Evolutionary conservation across 2,329 filamentous ascomycete species (phyloP).

Genomic region (Helotiales sp.): DNA sequence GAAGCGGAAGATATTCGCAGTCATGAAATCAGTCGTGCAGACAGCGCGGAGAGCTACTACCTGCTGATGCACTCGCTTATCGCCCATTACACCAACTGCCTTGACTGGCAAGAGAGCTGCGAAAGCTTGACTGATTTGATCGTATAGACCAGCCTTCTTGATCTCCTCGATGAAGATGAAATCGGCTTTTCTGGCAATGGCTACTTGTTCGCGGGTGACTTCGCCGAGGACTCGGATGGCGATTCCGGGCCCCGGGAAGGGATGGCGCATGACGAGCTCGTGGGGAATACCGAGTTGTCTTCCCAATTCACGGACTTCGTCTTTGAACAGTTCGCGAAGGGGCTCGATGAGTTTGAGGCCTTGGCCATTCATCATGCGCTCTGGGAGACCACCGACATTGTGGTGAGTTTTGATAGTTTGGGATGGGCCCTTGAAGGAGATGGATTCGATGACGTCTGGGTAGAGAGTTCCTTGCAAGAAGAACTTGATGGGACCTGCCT

Average conservation of each 20-base stretch:
- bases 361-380: slow-evolving; percentile 56
- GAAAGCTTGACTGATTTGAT: slow-evolving; percentile 72
- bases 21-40: slow-evolving; percentile 55
- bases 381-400: slow-evolving; percentile 70
- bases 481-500: slow-evolving; percentile 80
- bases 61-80: slow-evolving; percentile 69
- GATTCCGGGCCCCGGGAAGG: slow-evolving; percentile 75
- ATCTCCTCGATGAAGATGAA: slow-evolving; percentile 81
- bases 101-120: slow-evolving; percentile 69
- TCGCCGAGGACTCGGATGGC: slow-evolving; percentile 79
- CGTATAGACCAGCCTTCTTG: slow-evolving; percentile 71
- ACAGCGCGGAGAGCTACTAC: slow-evolving; percentile 67
- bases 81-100: slow-evolving; percentile 70
- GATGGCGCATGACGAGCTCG: slow-evolving; percentile 79
- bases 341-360: slow-evolving; percentile 76
- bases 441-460: slow-evolving; percentile 63
- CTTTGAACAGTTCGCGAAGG: slow-evolving; percentile 80
- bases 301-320: slow-evolving; percentile 76
- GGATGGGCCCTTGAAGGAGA: slow-evolving; percentile 74
- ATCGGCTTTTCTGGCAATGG: slow-evolving; percentile 79
- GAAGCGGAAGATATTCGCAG: slow-evolving; percentile 49
- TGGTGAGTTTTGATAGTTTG: slow-evolving; percentile 77
- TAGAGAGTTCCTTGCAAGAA: slow-evolving; percentile 83
- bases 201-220: slow-evolving; percentile 78
- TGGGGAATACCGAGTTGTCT: slow-evolving; percentile 72